phyloP scores from a whole-genome alignment of 2,329 filamentous ascomycete genomes.

The Ceratocystis ficicola region DNA sequence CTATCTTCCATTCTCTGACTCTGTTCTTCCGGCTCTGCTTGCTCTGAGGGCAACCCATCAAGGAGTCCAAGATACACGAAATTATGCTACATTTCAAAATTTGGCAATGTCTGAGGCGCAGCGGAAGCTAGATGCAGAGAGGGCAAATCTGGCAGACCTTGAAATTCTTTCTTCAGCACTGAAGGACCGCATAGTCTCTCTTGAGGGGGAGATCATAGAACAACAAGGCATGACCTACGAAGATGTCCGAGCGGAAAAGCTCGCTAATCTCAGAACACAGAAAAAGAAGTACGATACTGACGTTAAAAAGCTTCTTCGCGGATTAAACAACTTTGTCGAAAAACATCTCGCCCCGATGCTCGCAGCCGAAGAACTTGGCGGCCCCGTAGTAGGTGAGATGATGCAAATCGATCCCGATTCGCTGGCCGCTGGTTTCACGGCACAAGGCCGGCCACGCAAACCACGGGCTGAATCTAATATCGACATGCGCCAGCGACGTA shows the following conservation, averaged over 20 bases:
- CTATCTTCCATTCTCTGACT: slow-evolving; percentile 53
- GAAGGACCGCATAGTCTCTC: slow-evolving; percentile 44
- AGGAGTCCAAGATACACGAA: slow-evolving; percentile 51
- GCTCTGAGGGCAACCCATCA: slow-evolving; percentile 56
- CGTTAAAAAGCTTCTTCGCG: slow-evolving; percentile 48
- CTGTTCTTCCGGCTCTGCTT: slow-evolving; percentile 57
- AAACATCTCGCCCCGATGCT: slow-evolving; percentile 60
- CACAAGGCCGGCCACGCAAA: slow-evolving; percentile 45
- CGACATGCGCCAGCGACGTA: slow-evolving; percentile 46
- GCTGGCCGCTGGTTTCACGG: slow-evolving; percentile 47
- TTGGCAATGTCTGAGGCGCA: slow-evolving; percentile 34
- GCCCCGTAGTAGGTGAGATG: slow-evolving; percentile 66
- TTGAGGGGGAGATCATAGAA: slow-evolving; percentile 46
- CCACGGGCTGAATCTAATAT: slow-evolving; percentile 33
- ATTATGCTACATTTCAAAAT: slow-evolving; percentile 40
- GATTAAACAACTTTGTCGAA: slow-evolving; percentile 59
- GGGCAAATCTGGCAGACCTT: slow-evolving; percentile 42
- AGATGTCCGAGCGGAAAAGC: slow-evolving; percentile 49
- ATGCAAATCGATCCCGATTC: slow-evolving; percentile 51
- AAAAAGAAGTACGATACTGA: slow-evolving; percentile 49
- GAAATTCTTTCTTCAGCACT: slow-evolving; percentile 42
- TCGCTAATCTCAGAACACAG: slow-evolving; percentile 48
- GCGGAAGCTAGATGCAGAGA: slow-evolving; percentile 40
- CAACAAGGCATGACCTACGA: slow-evolving; percentile 47
- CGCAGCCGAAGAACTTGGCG: slow-evolving; percentile 71